phyloP scores from a whole-genome alignment of 2,329 filamentous ascomycete genomes.

The Emergomyces africanus region DNA sequence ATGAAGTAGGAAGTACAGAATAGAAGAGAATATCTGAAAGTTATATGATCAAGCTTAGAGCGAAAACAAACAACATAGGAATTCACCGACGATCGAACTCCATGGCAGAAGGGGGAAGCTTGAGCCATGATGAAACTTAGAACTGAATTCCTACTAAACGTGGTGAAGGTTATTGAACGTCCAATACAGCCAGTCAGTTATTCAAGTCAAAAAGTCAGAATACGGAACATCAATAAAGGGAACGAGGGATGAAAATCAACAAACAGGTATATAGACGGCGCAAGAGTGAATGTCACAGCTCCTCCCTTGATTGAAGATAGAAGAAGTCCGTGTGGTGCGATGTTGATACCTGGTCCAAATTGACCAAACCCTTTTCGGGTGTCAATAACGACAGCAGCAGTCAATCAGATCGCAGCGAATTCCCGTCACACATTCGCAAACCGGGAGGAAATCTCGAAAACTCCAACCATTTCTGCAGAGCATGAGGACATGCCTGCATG shows the following conservation, averaged over 20 bases:
- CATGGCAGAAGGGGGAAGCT: neutral
- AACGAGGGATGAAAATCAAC: slow-evolving; percentile 6
- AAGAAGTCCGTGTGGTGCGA: neutral
- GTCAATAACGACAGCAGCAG: slow-evolving; percentile 14
- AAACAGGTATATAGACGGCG: neutral
- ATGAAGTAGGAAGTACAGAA: neutral
- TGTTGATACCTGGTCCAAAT: neutral
- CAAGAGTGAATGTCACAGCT: neutral
- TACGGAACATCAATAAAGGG: neutral
- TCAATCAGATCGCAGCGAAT: neutral
- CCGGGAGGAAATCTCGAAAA: neutral
- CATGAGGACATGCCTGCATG: neutral
- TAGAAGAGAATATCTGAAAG: neutral
- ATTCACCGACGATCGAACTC: neutral
- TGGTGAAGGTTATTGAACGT: neutral
- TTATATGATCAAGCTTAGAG: neutral
- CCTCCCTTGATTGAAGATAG: slow-evolving; percentile 1
- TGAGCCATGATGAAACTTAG: neutral
- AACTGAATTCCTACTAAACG: neutral
- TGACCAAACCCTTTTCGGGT: slow-evolving; percentile 12
- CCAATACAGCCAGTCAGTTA: slow-evolving; percentile 5
- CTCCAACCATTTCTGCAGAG: neutral
- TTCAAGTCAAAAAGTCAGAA: slow-evolving; percentile 6
- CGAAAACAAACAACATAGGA: neutral
- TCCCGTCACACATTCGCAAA: neutral